Evolutionary conservation across 2,329 filamentous ascomycete genomes (phyloP).

Genomic region (Fusarium albosuccineum): DNA sequence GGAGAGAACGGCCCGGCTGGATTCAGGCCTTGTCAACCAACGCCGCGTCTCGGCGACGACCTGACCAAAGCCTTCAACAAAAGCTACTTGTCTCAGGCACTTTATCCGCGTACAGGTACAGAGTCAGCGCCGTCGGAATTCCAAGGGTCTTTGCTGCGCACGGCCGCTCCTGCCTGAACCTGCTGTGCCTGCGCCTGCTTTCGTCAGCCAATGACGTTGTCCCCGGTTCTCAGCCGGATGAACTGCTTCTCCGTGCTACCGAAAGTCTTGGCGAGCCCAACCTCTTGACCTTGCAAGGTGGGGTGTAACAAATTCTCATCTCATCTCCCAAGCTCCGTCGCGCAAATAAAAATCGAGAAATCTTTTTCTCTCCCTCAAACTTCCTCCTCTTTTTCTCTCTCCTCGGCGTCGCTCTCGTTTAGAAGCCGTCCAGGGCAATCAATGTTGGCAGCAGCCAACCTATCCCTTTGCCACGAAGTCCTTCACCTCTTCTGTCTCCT

Average conservation of each 20-base stretch:
- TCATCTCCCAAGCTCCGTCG: conserved; percentile 44
- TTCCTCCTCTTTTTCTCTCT: conserved; percentile 26
- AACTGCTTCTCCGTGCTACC: conserved; percentile 25
- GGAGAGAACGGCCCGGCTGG: conserved; percentile 28
- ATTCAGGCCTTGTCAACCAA: conserved; percentile 22
- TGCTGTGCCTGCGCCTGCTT: conserved; percentile 16
- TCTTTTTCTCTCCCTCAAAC: conserved; percentile 29
- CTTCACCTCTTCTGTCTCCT: conserved; percentile 54
- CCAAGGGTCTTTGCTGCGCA: conserved; percentile 32
- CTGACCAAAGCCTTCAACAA: conserved; percentile 32
- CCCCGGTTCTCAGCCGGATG: conserved; percentile 25
- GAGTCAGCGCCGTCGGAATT: conserved; percentile 14
- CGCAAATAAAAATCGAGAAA: conserved; percentile 44
- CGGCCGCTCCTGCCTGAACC: conserved; percentile 24
- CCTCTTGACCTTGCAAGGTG: conserved; percentile 45
- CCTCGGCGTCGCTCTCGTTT: conserved; percentile 41
- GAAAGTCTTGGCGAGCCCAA: conserved; percentile 39
- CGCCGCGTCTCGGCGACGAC: conserved; percentile 20
- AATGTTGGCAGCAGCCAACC: conserved; percentile 59
- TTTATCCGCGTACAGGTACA: conserved; percentile 10
- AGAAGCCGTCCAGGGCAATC: conserved; percentile 48
- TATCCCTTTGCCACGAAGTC: conserved; percentile 58
- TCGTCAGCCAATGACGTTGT: conserved; percentile 47
- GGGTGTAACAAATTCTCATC: conserved; percentile 50
- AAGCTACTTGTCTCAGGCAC: conserved; percentile 8